Base-by-base conservation (phyloP, 2,329 filamentous ascomycete genomes). In the Tolypocladium amazonense region DNA sequence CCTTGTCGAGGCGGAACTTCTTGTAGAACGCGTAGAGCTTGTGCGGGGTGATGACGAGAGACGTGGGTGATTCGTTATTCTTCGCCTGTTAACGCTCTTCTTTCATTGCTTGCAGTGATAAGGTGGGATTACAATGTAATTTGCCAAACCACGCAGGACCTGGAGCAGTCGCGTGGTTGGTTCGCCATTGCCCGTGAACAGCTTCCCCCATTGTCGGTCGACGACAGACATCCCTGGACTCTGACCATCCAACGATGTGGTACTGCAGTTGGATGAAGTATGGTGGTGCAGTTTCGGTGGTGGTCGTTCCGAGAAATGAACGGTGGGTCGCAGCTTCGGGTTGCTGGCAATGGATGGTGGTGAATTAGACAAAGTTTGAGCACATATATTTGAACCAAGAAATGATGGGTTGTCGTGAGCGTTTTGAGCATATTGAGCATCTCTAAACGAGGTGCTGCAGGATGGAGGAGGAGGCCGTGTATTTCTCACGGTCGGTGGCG, bases 21-120 rank as follows among this genome's bases (percentile, higher is more conserved):
- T 82, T 78, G 69, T 95, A 95, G 65, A 92, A 90, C 56, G 81
- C 79, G 18, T 83, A 79, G 77, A 96, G 82, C 74, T 94, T 94
- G 6, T 83, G 76, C 0, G 91, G 90, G 0, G 88, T 84, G 41
- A 96, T 80, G 50, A 94, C 88, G 20, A 93, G 58, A 1, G 69
- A 71, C 57, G 69, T 65, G 39, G 58, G 61, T 4, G 71, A 70
- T n/a, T 64, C 65, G 59, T 72, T 71, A 72, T 76, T 35, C 0
- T 1, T 39, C 15, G 2, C n/a, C 62, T 35, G 66, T 30, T 25
- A 41, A 35, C 20, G 41, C 38, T 55, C 53, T 41, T 12, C 27
- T 3, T 23, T 20, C 20, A 3, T 38, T 7, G 20, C 25, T 1
- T 23, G 11, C 30, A 9, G 38, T 53, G 4, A n/a, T 11, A 4